Conservation (phyloP, 164 flowering plant species). For the Tinospora cordifolia region DNA sequence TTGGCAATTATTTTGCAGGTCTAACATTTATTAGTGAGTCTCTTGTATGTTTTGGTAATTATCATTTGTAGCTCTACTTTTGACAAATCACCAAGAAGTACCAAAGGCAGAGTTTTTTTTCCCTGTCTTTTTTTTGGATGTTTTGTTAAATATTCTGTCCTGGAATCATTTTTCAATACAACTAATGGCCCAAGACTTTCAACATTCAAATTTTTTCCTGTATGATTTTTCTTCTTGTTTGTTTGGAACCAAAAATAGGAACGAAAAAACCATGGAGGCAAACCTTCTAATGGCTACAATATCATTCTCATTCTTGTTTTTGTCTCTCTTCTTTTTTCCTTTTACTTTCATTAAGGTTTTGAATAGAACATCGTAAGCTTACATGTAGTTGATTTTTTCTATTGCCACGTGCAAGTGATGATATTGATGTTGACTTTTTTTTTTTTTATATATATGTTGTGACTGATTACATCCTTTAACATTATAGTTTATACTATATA, state of each 20-base stretch:
- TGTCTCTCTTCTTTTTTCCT: neutral
- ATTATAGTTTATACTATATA: neutral
- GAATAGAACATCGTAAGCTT: neutral
- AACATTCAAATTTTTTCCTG: neutral
- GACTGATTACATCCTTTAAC: neutral
- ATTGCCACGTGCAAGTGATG: neutral
- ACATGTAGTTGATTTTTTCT: neutral
- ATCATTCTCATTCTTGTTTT: neutral
- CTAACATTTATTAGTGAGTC: neutral
- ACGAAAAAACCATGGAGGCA: neutral
- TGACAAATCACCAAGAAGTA: neutral
- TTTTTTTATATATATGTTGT: no score
- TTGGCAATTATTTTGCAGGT: neutral
- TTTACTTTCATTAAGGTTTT: neutral
- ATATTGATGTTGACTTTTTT: no score
- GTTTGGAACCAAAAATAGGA: no score
- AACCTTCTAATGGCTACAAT: no score
- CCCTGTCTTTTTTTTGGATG: neutral
- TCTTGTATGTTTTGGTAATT: neutral
- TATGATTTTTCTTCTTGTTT: neutral
- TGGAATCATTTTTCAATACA: neutral
- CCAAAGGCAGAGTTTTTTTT: neutral
- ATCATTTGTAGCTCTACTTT: neutral
- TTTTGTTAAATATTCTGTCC: neutral
- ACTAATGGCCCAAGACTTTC: neutral